These are phyloP conservation scores for Pythium monospermum DNA, from an alignment of 352 stramenopile species.

Conservation along the genomic window DNA sequence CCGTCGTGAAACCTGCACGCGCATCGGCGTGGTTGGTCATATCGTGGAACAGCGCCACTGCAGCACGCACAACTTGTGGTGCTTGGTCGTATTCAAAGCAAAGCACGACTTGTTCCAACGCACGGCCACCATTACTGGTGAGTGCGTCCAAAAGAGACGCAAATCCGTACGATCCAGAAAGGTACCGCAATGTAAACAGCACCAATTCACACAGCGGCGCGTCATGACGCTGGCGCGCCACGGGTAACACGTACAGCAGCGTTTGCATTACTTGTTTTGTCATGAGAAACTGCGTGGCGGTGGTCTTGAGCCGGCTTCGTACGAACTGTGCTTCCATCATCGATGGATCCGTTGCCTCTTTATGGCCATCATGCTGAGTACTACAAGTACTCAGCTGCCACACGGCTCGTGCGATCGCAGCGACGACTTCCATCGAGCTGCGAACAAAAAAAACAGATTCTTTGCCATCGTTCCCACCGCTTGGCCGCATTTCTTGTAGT, in stretches of 20 bases:
- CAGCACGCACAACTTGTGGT: slow-evolving; percentile 27
- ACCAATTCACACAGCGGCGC: slow-evolving; percentile 30
- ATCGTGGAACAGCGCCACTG: slow-evolving; percentile 54
- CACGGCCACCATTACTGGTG: slow-evolving; percentile 45
- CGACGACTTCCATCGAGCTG: slow-evolving; percentile 11
- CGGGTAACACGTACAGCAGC: slow-evolving; percentile 13
- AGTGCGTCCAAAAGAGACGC: slow-evolving; percentile 45
- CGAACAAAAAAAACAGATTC: background rate
- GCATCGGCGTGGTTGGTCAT: slow-evolving; percentile 48
- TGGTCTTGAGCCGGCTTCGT: slow-evolving; percentile 1
- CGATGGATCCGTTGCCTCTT: background rate
- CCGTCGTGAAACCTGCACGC: slow-evolving; percentile 54
- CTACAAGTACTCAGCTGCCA: too few species aligned
- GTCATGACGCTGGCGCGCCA: slow-evolving; percentile 5
- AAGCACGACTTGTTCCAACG: slow-evolving; percentile 37
- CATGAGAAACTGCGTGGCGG: slow-evolving; percentile 10
- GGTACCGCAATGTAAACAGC: slow-evolving; percentile 32
- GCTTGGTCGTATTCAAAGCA: slow-evolving; percentile 35
- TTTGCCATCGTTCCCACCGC: background rate
- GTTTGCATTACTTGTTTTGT: slow-evolving; percentile 15
- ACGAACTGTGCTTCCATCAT: slow-evolving; percentile 7
- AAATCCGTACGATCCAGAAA: slow-evolving; percentile 49
- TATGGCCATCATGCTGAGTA: background rate
- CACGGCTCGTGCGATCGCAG: slow-evolving; percentile 11
- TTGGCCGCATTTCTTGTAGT: background rate